Conservation (phyloP, 2,329 filamentous ascomycete genomes). For the Pseudonectria buxi region DNA sequence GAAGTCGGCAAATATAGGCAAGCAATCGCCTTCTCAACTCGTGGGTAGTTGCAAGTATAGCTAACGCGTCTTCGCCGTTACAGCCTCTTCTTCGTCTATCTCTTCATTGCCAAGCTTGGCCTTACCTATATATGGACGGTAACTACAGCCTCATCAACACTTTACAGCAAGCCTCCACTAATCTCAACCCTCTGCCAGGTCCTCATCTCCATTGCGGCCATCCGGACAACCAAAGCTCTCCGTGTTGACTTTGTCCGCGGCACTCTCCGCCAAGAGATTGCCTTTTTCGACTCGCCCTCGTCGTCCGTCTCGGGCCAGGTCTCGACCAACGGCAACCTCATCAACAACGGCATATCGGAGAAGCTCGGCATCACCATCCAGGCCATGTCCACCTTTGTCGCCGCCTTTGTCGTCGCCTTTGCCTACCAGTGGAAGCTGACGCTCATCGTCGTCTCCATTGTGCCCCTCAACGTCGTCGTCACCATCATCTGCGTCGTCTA, state of each 20-base stretch:
- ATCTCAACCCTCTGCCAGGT: slow-evolving; percentile 15
- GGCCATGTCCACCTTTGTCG: slow-evolving; percentile 32
- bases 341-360: slow-evolving; percentile 39
- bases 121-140: slow-evolving; percentile 51
- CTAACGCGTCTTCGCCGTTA: not conserved
- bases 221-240: slow-evolving; percentile 30
- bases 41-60: not conserved
- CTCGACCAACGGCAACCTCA: slow-evolving; percentile 40
- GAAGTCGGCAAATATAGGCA: slow-evolving; percentile 41
- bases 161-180: too few relatives aligned
- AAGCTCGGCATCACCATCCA: slow-evolving; percentile 38
- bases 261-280: slow-evolving; percentile 43
- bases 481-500: slow-evolving; percentile 31
- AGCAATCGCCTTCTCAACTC: slow-evolving; percentile 10
- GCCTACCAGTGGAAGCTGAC: slow-evolving; percentile 36
- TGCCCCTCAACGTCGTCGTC: slow-evolving; percentile 37
- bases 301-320: slow-evolving; percentile 40
- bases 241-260: slow-evolving; percentile 33
- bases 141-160: slow-evolving; percentile 8
- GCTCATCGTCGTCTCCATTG: slow-evolving; percentile 38
- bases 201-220: slow-evolving; percentile 31
- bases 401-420: slow-evolving; percentile 35
- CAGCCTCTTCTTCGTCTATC: slow-evolving; percentile 51
- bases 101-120: slow-evolving; percentile 48
- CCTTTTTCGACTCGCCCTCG: slow-evolving; percentile 44